Evolutionary conservation across 495 filamentous ascomycete genomes (phyloP).

Genomic region (Hypoxylon fuscum): DNA sequence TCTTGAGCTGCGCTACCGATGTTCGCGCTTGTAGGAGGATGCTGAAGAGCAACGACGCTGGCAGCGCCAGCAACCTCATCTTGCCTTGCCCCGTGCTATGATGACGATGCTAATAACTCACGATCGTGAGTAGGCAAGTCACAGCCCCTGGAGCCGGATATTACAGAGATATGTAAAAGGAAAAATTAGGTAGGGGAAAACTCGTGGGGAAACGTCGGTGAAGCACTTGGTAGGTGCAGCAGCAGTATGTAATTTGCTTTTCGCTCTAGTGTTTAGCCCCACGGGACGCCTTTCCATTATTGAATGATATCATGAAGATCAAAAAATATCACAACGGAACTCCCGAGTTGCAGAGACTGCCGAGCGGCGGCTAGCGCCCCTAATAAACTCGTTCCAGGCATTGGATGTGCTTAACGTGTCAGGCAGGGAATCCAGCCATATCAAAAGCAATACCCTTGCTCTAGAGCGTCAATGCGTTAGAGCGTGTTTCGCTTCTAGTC

Average conservation of each 20-base stretch:
- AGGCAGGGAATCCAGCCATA: no score
- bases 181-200: constrained; percentile 2
- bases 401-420: no score
- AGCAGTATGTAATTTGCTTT: constrained; percentile 22
- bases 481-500: constrained; percentile 2
- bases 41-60: constrained; percentile 39
- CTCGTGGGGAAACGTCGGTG: not conserved
- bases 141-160: no score
- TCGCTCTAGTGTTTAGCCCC: constrained; percentile 8
- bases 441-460: no score
- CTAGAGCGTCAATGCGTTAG: not conserved
- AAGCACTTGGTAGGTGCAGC: constrained; percentile 1
- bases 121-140: no score
- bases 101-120: not conserved
- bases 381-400: no score
- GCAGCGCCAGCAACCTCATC: constrained; percentile 38
- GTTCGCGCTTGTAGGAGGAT: constrained; percentile 44
- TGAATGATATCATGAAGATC: constrained; percentile 1
- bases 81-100: constrained; percentile 7
- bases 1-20: constrained; percentile 28
- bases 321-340: no score
- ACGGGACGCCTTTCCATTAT: constrained; percentile 11
- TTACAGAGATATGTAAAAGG: not conserved
- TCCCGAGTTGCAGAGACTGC: no score
- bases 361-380: no score